Base-by-base conservation (phyloP, 1,284 basidiomycete genomes). In the Grifola frondosa region DNA sequence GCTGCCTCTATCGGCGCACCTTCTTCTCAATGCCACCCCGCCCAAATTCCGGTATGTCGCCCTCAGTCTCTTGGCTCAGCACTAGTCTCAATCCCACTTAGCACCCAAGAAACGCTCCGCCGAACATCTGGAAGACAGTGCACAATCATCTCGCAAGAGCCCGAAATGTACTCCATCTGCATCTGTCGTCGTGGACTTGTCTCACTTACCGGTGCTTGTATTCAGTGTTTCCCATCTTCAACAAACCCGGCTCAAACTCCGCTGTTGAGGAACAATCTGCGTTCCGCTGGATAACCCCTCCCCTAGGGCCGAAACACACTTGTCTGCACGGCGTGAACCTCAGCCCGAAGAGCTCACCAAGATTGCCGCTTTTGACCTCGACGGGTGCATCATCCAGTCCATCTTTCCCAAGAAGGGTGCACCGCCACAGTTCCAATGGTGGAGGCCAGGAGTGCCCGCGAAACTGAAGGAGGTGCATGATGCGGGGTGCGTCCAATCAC, bases 341-440 rank as follows among this genome's bases (percentile, higher is more conserved):
- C 6, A 54, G 61, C 5, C 83, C 87, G 0, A 59, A 63, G 12
- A 62, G 67, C 9, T 67, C 64, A 2, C 68, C 7, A 84, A 82
- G 49, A 75, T 94, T 15, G 88, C 91, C 5, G 77, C 85, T 6
- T 91, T 93, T 55, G 92, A 96, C 59, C 69, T 97, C 5, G 93
- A 97, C 59, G 92, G 90, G 0, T 95, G 91, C 0, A 57, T 96
- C 41, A 92, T 97, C 60, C 78, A 80, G 53, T 77, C 78, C 3
- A 69, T 67, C 29, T 71, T 73, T 32, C 74, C 60, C 31, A 68
- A 66, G 52, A 78, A 74, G 46, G 71, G 67, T n/a, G 30, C 58
- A 19, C 60, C 72, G 33, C 60, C 68, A 1, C 74, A 77, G 51
- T 95, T 87, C 80, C 73, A 79, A 49, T 93, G 89, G 86, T 94